Evolutionary conservation across 2,329 filamentous ascomycete species (phyloP), one percentile per base, ranked within the genome.

Genomic region (Orbilia quercus): DNA sequence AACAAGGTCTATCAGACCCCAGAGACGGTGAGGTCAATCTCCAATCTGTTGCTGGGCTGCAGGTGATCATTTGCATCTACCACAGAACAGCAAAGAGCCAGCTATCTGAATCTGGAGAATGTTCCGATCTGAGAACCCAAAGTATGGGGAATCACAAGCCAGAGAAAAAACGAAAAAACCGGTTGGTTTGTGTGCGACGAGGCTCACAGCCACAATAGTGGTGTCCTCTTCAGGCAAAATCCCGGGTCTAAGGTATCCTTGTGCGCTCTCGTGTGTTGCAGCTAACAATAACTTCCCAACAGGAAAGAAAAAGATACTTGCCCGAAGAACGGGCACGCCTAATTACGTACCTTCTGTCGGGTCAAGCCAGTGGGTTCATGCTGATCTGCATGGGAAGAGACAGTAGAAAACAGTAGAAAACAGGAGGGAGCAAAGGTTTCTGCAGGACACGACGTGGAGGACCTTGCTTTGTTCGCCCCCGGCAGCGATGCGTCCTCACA

Each of bases 321-420:
- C 66, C 66, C 66, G 58, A 71, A 53, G 22, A 44, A 71, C 66
- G 66, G 67, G 67, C 67, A 72, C 67, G 67, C 67, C 67, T 72
- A 65, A 72, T 72, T 72, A 72, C 67, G 67, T 72, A 72, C 45
- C 59, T 51, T 54, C 42, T 20, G 42, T 65, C 51, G 58, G 59
- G 67, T 54, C 59, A 47, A 65, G 53, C 51, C 57, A 18, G 51
- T 50, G 45, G 50, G 28, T 12, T 40, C 42, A 36, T 28, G 66
- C 31, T 72, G 55, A 58, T 62, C 58, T 72, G 66, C 58, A 72
- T 64, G 58, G 59, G 28, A 7, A 23, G 28, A 5, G 28, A 9
- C 28, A 31, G 28, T 34, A 57, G 16, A 28, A 28, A 14, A 14
- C n/a, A 18, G 16, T 25, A 48, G 25, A 64, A 64, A 59, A 57